Evolutionary conservation across 768 basidiomycete species (phyloP), one percentile per base, ranked within the genome.

Genomic region (Phylloporus arenicola): DNA sequence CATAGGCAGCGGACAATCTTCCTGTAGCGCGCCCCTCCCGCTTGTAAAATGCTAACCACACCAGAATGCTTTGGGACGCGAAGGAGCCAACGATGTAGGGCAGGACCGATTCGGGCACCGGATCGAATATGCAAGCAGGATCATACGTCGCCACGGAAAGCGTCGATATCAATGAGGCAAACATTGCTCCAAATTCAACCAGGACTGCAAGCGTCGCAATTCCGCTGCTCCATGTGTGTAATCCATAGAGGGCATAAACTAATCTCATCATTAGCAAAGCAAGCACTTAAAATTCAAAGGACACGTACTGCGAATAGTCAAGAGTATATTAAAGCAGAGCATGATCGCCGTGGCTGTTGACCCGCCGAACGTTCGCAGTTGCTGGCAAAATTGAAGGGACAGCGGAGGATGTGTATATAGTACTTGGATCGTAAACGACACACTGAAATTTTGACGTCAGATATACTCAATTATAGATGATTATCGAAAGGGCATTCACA

Each of bases 261-360:
- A 8, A 14, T 19, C 3, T 11, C 12, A 6, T 11, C n/a, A 14
- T 58, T 7, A 50, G 44, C 38, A n/a, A 19, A 3, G 31, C 4
- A 13, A 17, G 51, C 6, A 10, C 1, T 6, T 8, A 9, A 50
- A 27, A 33, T 4, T 16, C 4, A 17, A 29, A 47, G 9, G 19
- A 11, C 19, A 57, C 55, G 35, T 43, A 64, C 64, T 57, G 51
- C 64, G 54, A 33, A 66, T 39, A 30, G 62, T 48, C 4, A 65
- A 44, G 27, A 65, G 39, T 10, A 22, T 3, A 30, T 65, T 58
- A 2, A 66, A 53, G 7, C 45, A 33, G 2, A 60, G 20, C 49
- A 64, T 43, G 16, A 65, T 48, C 5, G 54, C 3, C 3, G 43
- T 40, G 27, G 51, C 37, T 19, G 41, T 33, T 1, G 4, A 7